Conservation (phyloP, 2,329 filamentous ascomycete genomes). For the Colletotrichum endophyticum region DNA sequence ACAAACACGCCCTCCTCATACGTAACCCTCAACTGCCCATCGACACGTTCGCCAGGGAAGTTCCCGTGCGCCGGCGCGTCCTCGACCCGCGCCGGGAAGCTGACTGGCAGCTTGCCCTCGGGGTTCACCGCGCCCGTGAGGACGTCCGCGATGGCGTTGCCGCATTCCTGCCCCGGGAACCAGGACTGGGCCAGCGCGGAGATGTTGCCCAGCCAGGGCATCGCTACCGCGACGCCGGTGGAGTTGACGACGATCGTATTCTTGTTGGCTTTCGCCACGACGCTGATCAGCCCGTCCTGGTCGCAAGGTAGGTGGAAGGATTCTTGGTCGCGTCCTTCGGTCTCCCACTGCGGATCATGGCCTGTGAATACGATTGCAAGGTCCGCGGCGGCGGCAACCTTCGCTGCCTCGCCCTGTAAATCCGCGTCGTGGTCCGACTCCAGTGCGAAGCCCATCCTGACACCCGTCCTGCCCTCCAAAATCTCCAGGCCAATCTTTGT, state of each 20-base stretch:
- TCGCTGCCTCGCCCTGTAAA: conserved; percentile 50
- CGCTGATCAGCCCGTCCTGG: conserved; percentile 68
- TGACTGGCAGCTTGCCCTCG: conserved; percentile 67
- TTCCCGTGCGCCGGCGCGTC: conserved; percentile 72
- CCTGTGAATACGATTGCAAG: conserved; percentile 69
- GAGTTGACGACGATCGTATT: conserved; percentile 71
- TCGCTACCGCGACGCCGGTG: conserved; percentile 66
- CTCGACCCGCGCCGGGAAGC: conserved; percentile 63
- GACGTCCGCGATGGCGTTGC: conserved; percentile 71
- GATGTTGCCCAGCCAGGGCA: conserved; percentile 61
- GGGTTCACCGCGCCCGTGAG: conserved; percentile 69
- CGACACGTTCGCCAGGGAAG: conserved; percentile 50
- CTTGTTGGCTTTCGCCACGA: conserved; percentile 61
- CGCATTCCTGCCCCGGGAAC: conserved; percentile 74
- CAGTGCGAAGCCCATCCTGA: conserved; percentile 35
- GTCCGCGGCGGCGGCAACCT: conserved; percentile 44
- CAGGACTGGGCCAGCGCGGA: conserved; percentile 70
- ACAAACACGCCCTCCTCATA: conserved; percentile 76
- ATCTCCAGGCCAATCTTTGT: conserved; percentile 32
- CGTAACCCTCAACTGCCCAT: conserved; percentile 58
- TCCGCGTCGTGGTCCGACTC: conserved; percentile 56
- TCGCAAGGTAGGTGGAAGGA: conserved; percentile 51
- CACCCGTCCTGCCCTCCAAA: conserved; percentile 33
- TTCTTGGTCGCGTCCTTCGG: conserved; percentile 65
- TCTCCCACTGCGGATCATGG: conserved; percentile 55